Base-by-base conservation (phyloP, 225 moss, liverwort and hornwort species). In the Pleurozium schreberi region DNA sequence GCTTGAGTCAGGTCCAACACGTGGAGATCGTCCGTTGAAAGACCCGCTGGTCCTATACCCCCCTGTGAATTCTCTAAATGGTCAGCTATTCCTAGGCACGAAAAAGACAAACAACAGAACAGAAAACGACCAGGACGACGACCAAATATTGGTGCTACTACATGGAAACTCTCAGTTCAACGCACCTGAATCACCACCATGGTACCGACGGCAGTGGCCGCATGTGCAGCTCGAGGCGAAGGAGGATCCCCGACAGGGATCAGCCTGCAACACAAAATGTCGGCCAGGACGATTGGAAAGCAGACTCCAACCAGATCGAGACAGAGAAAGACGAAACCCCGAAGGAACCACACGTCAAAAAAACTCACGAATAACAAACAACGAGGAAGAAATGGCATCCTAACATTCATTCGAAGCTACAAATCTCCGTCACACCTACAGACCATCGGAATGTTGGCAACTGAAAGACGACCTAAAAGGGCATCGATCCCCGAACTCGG, bases 131-230 rank as follows among this genome's bases (percentile, higher is more conserved):
- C 15, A 36, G 16, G 8, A 49, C 16, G 10, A 86, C 38, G 77
- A 63, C 85, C 40, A 78, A 38, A 25, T 20, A 40, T 52, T 11
- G 26, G 13, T 63, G 80, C 42, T 25, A 81, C 42, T 25, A 81
- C 69, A 84, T 74, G 23, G 3, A 61, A 87, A 53, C 55, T 28
- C 75, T 74, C 66, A 68, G 23, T 52, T 61, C 43, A 45, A 71
- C 92, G 69, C 81, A 95, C 95, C 95, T 95, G 95, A 92, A 95
- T 94, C 82, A 95, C 95, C 81, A 95, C 94, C 95, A 95, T 95
- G 68, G 95, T 95, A 75, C 95, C 95, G 21, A 95, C 95, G 43
- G 95, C 95, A 77, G 95, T 94, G 49, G 95, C 94, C 57, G 95
- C 95, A 90, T 95, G 94, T 53, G 95, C 95, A 87, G 94, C 95